phyloP scores from a whole-genome alignment of 2,329 filamentous ascomycete species.

The Diplodia seriata region DNA sequence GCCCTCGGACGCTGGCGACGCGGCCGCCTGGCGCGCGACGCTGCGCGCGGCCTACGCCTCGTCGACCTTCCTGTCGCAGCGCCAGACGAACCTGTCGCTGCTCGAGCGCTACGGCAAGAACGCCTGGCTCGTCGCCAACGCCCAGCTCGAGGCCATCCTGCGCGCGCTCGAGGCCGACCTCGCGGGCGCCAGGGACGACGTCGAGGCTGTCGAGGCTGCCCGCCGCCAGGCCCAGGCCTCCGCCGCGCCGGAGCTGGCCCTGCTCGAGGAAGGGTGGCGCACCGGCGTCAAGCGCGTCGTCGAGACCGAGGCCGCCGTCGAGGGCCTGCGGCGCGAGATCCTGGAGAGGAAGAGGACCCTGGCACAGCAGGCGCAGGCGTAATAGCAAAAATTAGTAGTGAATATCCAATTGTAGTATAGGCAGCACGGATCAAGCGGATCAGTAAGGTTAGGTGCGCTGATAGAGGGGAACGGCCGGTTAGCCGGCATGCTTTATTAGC shows the following conservation, averaged over 20 bases:
- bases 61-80: slow-evolving; percentile 63
- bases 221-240: slow-evolving; percentile 74
- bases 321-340: slow-evolving; percentile 62
- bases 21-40: slow-evolving; percentile 58
- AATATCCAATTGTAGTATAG: not conserved
- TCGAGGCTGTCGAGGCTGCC: slow-evolving; percentile 75
- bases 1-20: slow-evolving; percentile 51
- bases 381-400: not conserved
- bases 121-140: slow-evolving; percentile 87
- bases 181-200: slow-evolving; percentile 68
- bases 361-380: slow-evolving; percentile 22
- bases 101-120: slow-evolving; percentile 85
- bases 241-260: slow-evolving; percentile 73
- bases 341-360: slow-evolving; percentile 43
- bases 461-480: not conserved
- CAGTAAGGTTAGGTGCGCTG: not conserved
- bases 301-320: slow-evolving; percentile 85
- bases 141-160: slow-evolving; percentile 76
- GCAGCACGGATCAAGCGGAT: not conserved
- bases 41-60: slow-evolving; percentile 64
- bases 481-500: not conserved
- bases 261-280: slow-evolving; percentile 80
- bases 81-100: slow-evolving; percentile 70
- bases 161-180: slow-evolving; percentile 76
- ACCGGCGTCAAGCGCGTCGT: slow-evolving; percentile 78